phyloP scores from a whole-genome alignment of 169 alveolate genomes.

The Cryptosporidium sp. region DNA sequence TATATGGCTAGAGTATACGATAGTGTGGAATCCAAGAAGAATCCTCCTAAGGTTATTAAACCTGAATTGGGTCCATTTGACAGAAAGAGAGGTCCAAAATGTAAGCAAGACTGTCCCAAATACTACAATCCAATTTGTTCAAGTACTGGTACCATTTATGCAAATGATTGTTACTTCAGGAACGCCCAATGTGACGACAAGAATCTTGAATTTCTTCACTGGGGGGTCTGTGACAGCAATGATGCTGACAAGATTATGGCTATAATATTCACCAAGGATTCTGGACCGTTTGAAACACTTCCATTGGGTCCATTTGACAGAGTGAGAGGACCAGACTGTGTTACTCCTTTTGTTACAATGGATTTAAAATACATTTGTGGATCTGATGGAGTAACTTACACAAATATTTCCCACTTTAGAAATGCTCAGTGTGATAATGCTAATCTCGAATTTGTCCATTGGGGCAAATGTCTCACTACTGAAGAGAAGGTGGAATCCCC shows the following conservation, averaged over 20 bases:
- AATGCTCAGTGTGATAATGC: constrained; percentile 62
- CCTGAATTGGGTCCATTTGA: constrained; percentile 50
- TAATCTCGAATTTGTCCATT: constrained; percentile 29
- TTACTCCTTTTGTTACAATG: constrained; percentile 9
- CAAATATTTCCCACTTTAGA: constrained; percentile 42
- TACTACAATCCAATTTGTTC: constrained; percentile 53
- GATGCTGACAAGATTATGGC: constrained; percentile 30
- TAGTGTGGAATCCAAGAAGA: not conserved
- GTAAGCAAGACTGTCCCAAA: constrained; percentile 16
- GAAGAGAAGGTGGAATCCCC: not conserved
- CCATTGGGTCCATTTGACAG: constrained; percentile 44
- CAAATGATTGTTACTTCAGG: constrained; percentile 40
- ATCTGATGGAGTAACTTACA: constrained; percentile 23
- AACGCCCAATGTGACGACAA: constrained; percentile 61
- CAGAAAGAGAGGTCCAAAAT: constrained; percentile 42
- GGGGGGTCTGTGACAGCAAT: constrained; percentile 32
- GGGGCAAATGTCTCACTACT: constrained; percentile 33
- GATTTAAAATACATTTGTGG: constrained; percentile 37
- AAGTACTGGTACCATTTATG: constrained; percentile 27
- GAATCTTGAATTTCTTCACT: constrained; percentile 3
- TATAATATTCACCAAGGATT: constrained; percentile 4
- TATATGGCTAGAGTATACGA: constrained; percentile 34
- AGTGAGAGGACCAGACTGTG: constrained; percentile 35
- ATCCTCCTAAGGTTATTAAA: not conserved
- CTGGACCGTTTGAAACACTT: constrained; percentile 60